Percentiles rank a stretch among this genome's conserved stretches.
phyloP scores from a whole-genome alignment of 2,329 filamentous ascomycete genomes.

The Neobulgaria alba region DNA sequence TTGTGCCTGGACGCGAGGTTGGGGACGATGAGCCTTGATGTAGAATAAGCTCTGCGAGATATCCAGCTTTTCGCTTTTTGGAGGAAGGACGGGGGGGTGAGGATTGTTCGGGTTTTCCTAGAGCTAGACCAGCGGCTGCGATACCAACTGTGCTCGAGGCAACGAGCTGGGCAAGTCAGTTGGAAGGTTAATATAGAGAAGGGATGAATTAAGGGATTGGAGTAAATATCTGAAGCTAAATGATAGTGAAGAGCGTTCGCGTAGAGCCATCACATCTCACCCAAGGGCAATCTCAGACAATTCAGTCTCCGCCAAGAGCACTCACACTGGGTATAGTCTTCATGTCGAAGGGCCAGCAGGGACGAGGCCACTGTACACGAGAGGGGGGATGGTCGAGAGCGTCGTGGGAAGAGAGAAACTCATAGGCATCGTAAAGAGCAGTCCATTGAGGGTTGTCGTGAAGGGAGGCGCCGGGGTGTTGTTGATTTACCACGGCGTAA shows the following conservation, averaged over 20 bases:
- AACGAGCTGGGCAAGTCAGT: slow-evolving; percentile 26
- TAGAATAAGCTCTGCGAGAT: slow-evolving; percentile 16
- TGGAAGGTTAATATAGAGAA: slow-evolving; percentile 2
- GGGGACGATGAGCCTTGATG: slow-evolving; percentile 18
- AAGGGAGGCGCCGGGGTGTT: not conserved
- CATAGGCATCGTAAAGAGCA: slow-evolving; percentile 22
- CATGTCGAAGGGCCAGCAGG: slow-evolving; percentile 20
- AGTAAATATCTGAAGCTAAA: not conserved
- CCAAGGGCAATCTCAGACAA: not conserved
- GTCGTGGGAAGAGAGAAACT: slow-evolving; percentile 16
- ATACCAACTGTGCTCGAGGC: slow-evolving; percentile 30
- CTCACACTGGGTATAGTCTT: slow-evolving; percentile 29
- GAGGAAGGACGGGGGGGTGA: slow-evolving; percentile 22
- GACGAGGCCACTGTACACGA: slow-evolving; percentile 10
- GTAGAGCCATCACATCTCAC: not conserved
- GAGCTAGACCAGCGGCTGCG: slow-evolving; percentile 27
- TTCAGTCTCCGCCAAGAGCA: slow-evolving; percentile 2
- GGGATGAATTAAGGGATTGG: not conserved
- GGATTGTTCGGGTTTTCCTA: slow-evolving; percentile 26
- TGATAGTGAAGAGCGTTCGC: not conserved
- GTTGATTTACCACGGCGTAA: slow-evolving; percentile 4
- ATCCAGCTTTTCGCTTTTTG: slow-evolving; percentile 23
- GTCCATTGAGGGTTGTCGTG: slow-evolving; percentile 15
- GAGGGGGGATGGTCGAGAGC: slow-evolving; percentile 18
- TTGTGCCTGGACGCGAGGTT: slow-evolving; percentile 24